These are phyloP conservation scores for Talaromyces thailandensis DNA, from an alignment of 495 filamentous ascomycete species.

Conservation along the genomic window DNA sequence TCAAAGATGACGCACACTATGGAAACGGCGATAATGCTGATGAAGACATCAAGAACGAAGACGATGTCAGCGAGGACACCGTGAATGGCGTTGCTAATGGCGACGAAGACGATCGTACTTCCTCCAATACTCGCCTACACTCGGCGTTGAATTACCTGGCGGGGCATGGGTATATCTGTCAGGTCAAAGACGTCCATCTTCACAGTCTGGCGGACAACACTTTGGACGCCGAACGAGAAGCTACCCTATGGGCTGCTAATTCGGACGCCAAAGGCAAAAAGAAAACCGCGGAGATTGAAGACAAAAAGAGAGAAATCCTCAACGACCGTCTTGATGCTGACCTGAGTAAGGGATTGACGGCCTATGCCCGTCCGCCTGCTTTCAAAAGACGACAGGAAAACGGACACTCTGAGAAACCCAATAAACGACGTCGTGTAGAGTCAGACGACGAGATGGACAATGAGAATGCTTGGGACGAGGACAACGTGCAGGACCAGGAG, in stretches of 20 bases:
- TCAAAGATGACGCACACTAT: constrained; percentile 15
- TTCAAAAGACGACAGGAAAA: constrained; percentile 22
- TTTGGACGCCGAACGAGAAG: constrained; percentile 34
- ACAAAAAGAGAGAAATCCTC: constrained; percentile 22
- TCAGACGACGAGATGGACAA: constrained; percentile 34
- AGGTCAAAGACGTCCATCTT: constrained; percentile 40
- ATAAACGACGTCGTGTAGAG: constrained; percentile 13
- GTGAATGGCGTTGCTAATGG: constrained; percentile 5
- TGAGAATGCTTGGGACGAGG: constrained; percentile 27
- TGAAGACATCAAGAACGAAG: constrained; percentile 15
- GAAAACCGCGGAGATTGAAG: constrained; percentile 49
- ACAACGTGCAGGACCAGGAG: constrained; percentile 7
- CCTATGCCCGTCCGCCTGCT: constrained; percentile 30
- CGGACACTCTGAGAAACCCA: constrained; percentile 9
- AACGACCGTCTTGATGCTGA: constrained; percentile 24
- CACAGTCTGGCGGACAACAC: constrained; percentile 42
- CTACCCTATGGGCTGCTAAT: constrained; percentile 18
- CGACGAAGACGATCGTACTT: constrained; percentile 1
- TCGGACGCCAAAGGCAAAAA: constrained; percentile 39
- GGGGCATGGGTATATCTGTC: constrained; percentile 38
- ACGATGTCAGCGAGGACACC: constrained; percentile 17
- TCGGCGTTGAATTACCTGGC: constrained; percentile 36
- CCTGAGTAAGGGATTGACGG: constrained; percentile 23
- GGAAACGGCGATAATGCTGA: constrained; percentile 16
- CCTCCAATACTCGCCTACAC: constrained; percentile 24